Evolutionary conservation across 2,329 filamentous ascomycete species (phyloP), one percentile per base, ranked within the genome.

Genomic region (Sporothrix globosa): DNA sequence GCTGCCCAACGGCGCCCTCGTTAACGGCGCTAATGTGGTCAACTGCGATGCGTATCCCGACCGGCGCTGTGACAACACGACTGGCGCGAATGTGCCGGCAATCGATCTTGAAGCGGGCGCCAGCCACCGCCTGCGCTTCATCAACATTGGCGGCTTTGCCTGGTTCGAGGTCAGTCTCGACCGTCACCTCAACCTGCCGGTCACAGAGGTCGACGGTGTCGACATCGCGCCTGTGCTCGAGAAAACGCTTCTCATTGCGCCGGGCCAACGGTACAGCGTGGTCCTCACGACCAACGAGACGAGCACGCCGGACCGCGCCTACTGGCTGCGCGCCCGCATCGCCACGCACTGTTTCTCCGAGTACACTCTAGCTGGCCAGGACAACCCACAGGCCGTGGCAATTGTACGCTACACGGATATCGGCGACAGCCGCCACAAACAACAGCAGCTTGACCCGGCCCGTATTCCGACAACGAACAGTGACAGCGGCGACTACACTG

Each of bases 91-190:
- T 0, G 74, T 82, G 0, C 82, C 85, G 0, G 78, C 76, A 1
- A 76, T 88, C 7, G 79, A 83, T 24, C 78, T 89, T 4, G 76
- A 83, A n/a, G 82, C 84, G 1, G 84, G 85, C 1, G 83, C 85
- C 66, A 84, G 83, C 1, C 91, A 93, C 74, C 85, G 89, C 56
- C 80, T 93, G 65, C 86, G 90, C 17, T 83, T 93, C 73, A 82
- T 91, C 73, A 92, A 93, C 73, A 85, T 90, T 10, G 91, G 88
- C 13, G 89, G 88, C 0, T 91, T 92, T 75, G 89, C 90, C 1
- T 88, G 88, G 76, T 91, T 92, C 73, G 90, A 92, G 75, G 84
- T 93, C 39, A 88, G 87, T 76, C 83, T 92, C 60, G 91, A 93
- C 73, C 86, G 87, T 66, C 91, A 92, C 74, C 81, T 80, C 13